A percentile compares a stretch with the other conserved stretches of the same genome.
phyloP scores from a whole-genome alignment of 2,329 filamentous ascomycete genomes.

The Aspergillus fumigatus region DNA sequence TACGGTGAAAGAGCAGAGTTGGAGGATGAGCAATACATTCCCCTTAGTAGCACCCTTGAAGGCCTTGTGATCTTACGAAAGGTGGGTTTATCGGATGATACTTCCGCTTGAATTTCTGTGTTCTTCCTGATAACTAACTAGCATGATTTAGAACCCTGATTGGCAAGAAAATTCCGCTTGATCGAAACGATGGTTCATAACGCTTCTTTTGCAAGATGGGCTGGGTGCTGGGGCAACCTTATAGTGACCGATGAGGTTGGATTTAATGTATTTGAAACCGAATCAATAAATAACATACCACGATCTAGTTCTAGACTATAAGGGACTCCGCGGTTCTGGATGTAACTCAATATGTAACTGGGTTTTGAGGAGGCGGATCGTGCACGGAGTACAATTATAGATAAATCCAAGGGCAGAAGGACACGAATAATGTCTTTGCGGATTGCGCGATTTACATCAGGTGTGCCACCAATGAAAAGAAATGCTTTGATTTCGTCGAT shows the following conservation, averaged over 20 bases:
- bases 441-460: neutral
- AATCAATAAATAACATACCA: slow-evolving; percentile 28
- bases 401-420: neutral
- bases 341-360: neutral
- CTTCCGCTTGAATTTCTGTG: neutral
- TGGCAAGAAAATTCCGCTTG: slow-evolving; percentile 39
- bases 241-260: slow-evolving; percentile 22
- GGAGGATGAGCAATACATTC: slow-evolving; percentile 96
- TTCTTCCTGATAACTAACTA: slow-evolving; percentile 20
- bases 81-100: slow-evolving; percentile 52
- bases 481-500: neutral
- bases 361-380: neutral
- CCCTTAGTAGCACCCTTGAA: slow-evolving; percentile 84
- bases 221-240: slow-evolving; percentile 13
- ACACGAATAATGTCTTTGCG: neutral
- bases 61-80: slow-evolving; percentile 94
- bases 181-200: slow-evolving; percentile 16
- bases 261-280: slow-evolving; percentile 35
- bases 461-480: neutral
- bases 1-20: slow-evolving; percentile 94
- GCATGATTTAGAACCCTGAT: slow-evolving; percentile 39
- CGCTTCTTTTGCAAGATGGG: slow-evolving; percentile 13
- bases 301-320: neutral
- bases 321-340: neutral
- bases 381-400: neutral